Percentiles rank a stretch among this genome's conserved stretches.
Evolutionary conservation across 768 basidiomycete species (phyloP).

Genomic region (Lactarius evosmus): DNA sequence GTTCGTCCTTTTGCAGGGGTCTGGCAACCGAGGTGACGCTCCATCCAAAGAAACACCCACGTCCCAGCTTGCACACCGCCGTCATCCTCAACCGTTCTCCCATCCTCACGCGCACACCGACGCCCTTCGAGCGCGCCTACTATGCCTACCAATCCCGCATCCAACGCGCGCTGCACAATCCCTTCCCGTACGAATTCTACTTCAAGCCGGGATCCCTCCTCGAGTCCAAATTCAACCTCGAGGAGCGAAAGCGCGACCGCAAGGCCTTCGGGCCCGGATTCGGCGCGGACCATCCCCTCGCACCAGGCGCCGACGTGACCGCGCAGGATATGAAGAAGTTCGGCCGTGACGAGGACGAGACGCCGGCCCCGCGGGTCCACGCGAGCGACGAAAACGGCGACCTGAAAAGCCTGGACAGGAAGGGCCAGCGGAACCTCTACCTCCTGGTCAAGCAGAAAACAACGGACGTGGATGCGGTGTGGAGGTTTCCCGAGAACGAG

Average conservation of each 20-base stretch:
- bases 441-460: slow-evolving; percentile 60
- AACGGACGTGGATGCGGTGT: slow-evolving; percentile 48
- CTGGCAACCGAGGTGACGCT: slow-evolving; percentile 20
- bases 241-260: slow-evolving; percentile 69
- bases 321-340: slow-evolving; percentile 26
- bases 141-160: slow-evolving; percentile 82
- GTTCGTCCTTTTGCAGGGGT: slow-evolving; percentile 1
- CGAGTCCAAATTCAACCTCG: slow-evolving; percentile 72
- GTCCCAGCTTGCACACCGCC: slow-evolving; percentile 48
- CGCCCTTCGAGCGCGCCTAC: slow-evolving; percentile 74
- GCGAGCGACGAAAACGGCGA: slow-evolving; percentile 60
- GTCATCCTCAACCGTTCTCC: slow-evolving; percentile 78
- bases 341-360: slow-evolving; percentile 55
- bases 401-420: slow-evolving; percentile 73
- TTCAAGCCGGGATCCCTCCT: slow-evolving; percentile 89
- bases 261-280: slow-evolving; percentile 70
- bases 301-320: slow-evolving; percentile 21
- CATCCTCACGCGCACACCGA: slow-evolving; percentile 66
- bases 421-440: slow-evolving; percentile 83
- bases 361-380: slow-evolving; percentile 57
- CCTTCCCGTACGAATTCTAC: slow-evolving; percentile 87
- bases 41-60: slow-evolving; percentile 23
- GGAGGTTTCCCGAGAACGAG: slow-evolving; percentile 78
- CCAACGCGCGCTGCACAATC: slow-evolving; percentile 81
- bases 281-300: slow-evolving; percentile 31